Evolutionary conservation across 1,284 basidiomycete species (phyloP).

Genomic region (Trametes hirsuta): DNA sequence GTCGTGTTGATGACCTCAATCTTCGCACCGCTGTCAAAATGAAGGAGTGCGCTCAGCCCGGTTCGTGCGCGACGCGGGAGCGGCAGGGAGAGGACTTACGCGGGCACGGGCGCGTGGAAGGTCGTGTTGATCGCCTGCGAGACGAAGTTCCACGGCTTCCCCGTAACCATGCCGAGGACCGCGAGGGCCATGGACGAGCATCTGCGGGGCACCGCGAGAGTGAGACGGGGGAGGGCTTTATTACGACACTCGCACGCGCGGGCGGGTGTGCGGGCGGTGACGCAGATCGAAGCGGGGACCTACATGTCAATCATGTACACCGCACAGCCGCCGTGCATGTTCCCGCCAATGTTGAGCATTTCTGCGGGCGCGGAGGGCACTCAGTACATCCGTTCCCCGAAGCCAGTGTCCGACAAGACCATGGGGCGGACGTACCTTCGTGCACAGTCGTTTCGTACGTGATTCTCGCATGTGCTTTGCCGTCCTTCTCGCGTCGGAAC

Average conservation of each 20-base stretch:
- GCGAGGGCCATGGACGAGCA: conserved; percentile 17
- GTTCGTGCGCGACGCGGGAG: neutral
- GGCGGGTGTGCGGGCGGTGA: too few species aligned
- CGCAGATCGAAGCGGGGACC: conserved; percentile 21
- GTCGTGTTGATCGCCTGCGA: conserved; percentile 17
- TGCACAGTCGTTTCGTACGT: conserved; percentile 11
- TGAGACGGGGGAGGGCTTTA: too few species aligned
- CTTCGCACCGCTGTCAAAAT: conserved; percentile 14
- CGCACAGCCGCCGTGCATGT: conserved; percentile 70
- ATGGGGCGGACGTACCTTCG: conserved; percentile 3
- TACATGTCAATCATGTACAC: conserved; percentile 72
- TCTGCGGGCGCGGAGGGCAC: conserved; percentile 37
- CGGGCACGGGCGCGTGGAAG: conserved; percentile 19
- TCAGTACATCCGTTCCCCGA: neutral
- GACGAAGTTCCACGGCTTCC: conserved; percentile 12
- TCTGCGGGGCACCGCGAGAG: neutral
- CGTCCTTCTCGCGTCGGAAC: conserved; percentile 13
- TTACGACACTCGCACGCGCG: too few species aligned
- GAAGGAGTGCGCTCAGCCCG: neutral
- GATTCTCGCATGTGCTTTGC: conserved; percentile 12
- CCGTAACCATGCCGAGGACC: conserved; percentile 6
- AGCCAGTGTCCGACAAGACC: too few species aligned
- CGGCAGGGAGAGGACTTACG: conserved; percentile 5
- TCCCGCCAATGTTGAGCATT: conserved; percentile 70
- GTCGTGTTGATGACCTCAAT: conserved; percentile 21